Conservation (phyloP, 108 stramenopile species). For the Aurantiochytrium sp. region DNA sequence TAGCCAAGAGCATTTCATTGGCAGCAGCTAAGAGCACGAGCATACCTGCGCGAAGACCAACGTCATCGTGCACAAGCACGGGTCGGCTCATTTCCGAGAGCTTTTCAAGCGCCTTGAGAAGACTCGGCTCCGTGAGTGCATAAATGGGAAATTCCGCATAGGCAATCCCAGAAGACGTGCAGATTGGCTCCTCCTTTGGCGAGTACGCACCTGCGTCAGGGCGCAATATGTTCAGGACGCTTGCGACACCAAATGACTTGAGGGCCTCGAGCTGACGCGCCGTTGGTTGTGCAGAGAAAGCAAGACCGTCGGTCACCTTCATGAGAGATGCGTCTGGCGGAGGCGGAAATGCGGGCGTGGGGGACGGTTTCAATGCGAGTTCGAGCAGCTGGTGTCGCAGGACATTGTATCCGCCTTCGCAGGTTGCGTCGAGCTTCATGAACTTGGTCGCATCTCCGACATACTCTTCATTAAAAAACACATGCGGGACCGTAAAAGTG, state of each 20-base stretch:
- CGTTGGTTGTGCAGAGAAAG: constrained; percentile 9
- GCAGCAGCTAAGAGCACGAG: background rate
- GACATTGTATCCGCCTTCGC: background rate
- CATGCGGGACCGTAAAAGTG: background rate
- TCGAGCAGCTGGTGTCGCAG: background rate
- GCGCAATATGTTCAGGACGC: background rate
- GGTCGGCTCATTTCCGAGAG: background rate
- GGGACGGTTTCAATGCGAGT: background rate
- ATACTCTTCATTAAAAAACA: background rate
- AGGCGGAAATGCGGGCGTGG: background rate
- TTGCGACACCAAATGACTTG: background rate
- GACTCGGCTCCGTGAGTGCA: background rate
- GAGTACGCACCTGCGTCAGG: background rate
- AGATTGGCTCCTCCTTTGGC: background rate
- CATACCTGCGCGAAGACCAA: background rate
- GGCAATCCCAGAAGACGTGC: background rate
- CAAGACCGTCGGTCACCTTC: background rate
- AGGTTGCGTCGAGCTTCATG: background rate
- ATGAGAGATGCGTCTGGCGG: background rate
- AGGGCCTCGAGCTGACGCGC: background rate
- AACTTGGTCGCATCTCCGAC: background rate
- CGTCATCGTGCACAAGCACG: background rate
- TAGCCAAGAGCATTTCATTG: background rate
- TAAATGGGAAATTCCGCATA: background rate
- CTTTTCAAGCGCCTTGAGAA: background rate